Conservation (phyloP, 179 eudicot genomes). For the Silene vulgaris region DNA sequence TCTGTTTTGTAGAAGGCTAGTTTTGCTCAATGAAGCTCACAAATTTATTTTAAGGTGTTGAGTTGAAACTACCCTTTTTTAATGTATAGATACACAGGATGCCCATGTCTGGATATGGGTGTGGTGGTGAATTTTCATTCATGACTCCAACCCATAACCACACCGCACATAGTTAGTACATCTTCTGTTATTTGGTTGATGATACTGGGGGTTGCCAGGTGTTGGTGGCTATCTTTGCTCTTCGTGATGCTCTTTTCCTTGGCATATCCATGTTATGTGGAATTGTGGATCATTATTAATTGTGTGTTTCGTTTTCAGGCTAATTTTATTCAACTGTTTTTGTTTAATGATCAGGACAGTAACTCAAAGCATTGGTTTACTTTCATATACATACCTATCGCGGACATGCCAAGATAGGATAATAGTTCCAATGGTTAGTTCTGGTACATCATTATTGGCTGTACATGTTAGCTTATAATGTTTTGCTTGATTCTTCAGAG, state of each 20-base stretch:
- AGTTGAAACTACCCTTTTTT: not conserved
- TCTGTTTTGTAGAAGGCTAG: not conserved
- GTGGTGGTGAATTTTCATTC: not conserved
- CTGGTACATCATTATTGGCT: conserved; percentile 18
- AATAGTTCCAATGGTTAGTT: conserved; percentile 92
- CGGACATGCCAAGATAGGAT: conserved; percentile 69
- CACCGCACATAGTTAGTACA: too few relatives aligned
- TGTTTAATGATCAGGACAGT: conserved; percentile 45
- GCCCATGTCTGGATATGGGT: not conserved
- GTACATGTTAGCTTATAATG: not conserved
- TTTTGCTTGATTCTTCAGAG: not conserved
- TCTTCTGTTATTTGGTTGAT: not conserved
- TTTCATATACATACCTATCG: conserved; percentile 74
- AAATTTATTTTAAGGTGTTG: not conserved
- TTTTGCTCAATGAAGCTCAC: not conserved
- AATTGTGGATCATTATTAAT: not conserved
- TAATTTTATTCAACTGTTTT: conserved; percentile 11
- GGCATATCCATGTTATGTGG: not conserved
- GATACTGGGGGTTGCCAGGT: not conserved
- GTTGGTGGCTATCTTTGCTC: conserved; percentile 5
- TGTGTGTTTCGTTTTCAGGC: not conserved
- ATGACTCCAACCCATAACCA: not conserved
- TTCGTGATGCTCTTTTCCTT: not conserved
- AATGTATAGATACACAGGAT: not conserved
- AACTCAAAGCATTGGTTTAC: conserved; percentile 84